Base-by-base conservation (phyloP, 768 basidiomycete genomes). In the Leucosporidium scottii region DNA sequence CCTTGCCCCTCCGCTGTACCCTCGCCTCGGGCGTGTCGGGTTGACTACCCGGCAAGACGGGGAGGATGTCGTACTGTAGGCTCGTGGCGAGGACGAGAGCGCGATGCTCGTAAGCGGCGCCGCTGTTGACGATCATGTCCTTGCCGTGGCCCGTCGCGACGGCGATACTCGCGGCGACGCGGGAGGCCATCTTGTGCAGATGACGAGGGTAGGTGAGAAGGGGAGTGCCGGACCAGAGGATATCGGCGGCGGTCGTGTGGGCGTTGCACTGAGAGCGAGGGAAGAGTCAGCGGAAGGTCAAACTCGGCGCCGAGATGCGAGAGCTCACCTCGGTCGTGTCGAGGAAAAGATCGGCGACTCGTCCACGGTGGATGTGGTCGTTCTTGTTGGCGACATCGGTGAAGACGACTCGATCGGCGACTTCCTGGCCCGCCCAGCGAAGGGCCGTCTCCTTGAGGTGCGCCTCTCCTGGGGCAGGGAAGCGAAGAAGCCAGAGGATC, bases 401-500 rank as follows among this genome's bases (percentile, higher is more conserved):
- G 67, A 84, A 84, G 56, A 78, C 75, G 44, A 84, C 77, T 5
- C 83, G 80, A 54, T 80, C 76, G 6, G 82, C 80, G 50, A 83
- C 78, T 28, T 82, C 82, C 18, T 79, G 65, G 0, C 82, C 81
- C 10, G 81, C 83, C 83, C 83, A 83, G 48, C 76, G 68, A 47
- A 56, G 62, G 3, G 83, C 83, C 3, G 79, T 78, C 50, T 80
- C 79, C 36, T 79, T 70, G 44, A 84, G 75, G 65, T 84, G 80
- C 61, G 77, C 74, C 60, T 84, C 83, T 53, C 82, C 83, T 12
- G 82, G 76, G 1, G 78, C 76, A 10, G 83, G 83, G 68, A 84
- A 84, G 28, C 83, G 82, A 55, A 84, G 78, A 1, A 84, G 76
- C 83, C 83, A 84, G n/a, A 84, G 78, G 60, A 84, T 80, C 62